Conservation (phyloP, 2,329 filamentous ascomycete species). For the Alternaria angustiovoidea region DNA sequence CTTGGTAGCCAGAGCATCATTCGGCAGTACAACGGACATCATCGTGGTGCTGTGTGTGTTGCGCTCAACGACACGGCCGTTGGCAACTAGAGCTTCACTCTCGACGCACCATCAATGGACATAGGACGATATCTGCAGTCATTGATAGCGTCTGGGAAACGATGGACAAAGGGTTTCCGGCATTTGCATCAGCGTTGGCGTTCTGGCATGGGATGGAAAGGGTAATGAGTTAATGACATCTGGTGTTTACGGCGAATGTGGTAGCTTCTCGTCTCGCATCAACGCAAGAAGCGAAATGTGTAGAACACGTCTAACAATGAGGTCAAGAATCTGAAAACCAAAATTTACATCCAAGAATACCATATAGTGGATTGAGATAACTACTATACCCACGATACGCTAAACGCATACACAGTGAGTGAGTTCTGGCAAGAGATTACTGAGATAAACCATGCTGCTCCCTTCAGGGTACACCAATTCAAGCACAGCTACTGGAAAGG, state of each 20-base stretch:
- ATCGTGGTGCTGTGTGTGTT: conserved; percentile 89
- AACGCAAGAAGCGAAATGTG: neutral
- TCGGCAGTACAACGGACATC: conserved; percentile 93
- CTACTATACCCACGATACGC: neutral
- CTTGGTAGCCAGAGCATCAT: conserved; percentile 86
- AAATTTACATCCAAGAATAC: neutral
- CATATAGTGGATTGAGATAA: neutral
- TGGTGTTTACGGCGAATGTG: conserved; percentile 8
- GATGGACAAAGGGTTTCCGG: neutral
- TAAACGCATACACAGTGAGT: neutral
- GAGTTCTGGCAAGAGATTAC: neutral
- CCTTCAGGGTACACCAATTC: neutral
- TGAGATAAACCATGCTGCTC: neutral
- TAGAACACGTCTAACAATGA: neutral
- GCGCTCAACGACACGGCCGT: conserved; percentile 77
- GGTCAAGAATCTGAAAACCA: neutral
- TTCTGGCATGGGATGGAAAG: conserved; percentile 7
- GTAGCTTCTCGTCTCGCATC: conserved; percentile 1
- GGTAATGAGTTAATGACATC: neutral
- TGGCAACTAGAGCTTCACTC: conserved; percentile 32
- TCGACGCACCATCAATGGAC: neutral
- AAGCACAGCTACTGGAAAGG: neutral
- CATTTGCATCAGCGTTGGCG: conserved; percentile 20
- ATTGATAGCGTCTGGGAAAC: neutral
- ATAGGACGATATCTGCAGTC: neutral